Percentiles rank a stretch among this genome's conserved stretches.
These are phyloP conservation scores for Colletotrichum kahawae DNA, from an alignment of 2,329 filamentous ascomycete genomes.

Conservation along the genomic window DNA sequence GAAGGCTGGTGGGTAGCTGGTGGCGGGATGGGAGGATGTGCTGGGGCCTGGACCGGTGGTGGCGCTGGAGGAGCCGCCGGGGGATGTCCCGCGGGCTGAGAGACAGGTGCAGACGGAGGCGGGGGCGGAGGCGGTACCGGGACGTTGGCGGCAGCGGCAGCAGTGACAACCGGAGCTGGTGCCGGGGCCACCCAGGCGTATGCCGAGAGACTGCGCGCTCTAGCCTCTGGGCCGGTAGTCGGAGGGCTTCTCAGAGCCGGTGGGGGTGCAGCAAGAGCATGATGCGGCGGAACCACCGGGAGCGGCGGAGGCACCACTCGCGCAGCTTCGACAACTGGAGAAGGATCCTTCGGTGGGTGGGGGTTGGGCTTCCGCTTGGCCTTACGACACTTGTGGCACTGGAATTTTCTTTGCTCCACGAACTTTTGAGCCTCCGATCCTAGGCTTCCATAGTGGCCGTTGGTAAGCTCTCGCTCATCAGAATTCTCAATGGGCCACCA, in stretches of 20 bases:
- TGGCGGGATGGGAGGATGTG: slow-evolving; percentile 36
- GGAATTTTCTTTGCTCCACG: slow-evolving; percentile 64
- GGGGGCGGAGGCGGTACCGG: slow-evolving; percentile 17
- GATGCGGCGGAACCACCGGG: slow-evolving; percentile 27
- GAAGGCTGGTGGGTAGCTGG: slow-evolving; percentile 38
- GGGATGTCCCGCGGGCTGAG: slow-evolving; percentile 4
- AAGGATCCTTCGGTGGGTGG: slow-evolving; percentile 26
- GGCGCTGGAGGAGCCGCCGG: slow-evolving; percentile 25
- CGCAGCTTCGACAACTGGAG: slow-evolving; percentile 2
- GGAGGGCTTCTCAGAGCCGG: slow-evolving; percentile 21
- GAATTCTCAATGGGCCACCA: slow-evolving; percentile 69
- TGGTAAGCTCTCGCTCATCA: slow-evolving; percentile 57
- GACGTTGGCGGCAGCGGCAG: slow-evolving; percentile 27
- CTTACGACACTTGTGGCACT: slow-evolving; percentile 79
- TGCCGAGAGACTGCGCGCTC: slow-evolving; percentile 20
- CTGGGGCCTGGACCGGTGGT: slow-evolving; percentile 22
- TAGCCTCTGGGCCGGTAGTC: slow-evolving; percentile 16
- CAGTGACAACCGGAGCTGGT: slow-evolving; percentile 3
- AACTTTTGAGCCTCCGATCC: slow-evolving; percentile 64
- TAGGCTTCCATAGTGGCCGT: slow-evolving; percentile 54
- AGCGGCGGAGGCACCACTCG: slow-evolving; percentile 23
- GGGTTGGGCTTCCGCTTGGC: slow-evolving; percentile 49
- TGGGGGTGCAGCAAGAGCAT: slow-evolving; percentile 29
- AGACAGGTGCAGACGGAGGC: slow-evolving; percentile 17
- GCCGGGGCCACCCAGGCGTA: slow-evolving; percentile 21